phyloP scores from a whole-genome alignment of 495 filamentous ascomycete genomes.

The Aspergillus haitiensis region DNA sequence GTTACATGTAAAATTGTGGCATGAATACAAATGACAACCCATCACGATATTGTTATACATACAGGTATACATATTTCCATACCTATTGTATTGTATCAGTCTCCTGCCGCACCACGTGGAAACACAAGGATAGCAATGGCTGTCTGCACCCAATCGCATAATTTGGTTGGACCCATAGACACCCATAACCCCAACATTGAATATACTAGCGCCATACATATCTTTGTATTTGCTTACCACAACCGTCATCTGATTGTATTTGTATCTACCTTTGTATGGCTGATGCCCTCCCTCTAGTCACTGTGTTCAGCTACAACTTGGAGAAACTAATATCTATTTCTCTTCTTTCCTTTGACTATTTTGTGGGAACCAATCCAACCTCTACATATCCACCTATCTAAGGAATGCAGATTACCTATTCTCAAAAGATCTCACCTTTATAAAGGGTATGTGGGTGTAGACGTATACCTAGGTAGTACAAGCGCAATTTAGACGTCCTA shows the following conservation, averaged over 20 bases:
- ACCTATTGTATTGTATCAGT: conserved; percentile 10
- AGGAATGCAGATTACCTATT: too few species aligned
- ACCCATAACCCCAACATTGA: conserved; percentile 24
- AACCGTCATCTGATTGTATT: background rate
- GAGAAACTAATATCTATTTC: too few species aligned
- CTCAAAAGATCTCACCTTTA: too few species aligned
- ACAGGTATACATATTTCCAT: conserved; percentile 2
- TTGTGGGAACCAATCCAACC: too few species aligned
- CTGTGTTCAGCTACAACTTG: too few species aligned
- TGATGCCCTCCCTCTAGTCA: too few species aligned
- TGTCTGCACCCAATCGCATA: conserved; percentile 18
- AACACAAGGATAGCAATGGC: conserved; percentile 20
- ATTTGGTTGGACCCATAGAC: conserved; percentile 15
- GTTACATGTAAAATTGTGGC: background rate
- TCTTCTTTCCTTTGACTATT: too few species aligned
- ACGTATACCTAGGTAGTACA: too few species aligned
- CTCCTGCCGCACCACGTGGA: conserved; percentile 27
- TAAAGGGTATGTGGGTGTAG: too few species aligned
- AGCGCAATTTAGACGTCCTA: too few species aligned
- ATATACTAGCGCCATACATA: conserved; percentile 14
- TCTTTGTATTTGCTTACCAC: background rate
- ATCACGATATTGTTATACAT: conserved; percentile 5
- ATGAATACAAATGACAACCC: background rate
- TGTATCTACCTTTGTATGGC: too few species aligned
- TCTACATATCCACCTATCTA: too few species aligned